phyloP scores from a whole-genome alignment of 352 stramenopile species.

The Globisporangium ultimum region DNA sequence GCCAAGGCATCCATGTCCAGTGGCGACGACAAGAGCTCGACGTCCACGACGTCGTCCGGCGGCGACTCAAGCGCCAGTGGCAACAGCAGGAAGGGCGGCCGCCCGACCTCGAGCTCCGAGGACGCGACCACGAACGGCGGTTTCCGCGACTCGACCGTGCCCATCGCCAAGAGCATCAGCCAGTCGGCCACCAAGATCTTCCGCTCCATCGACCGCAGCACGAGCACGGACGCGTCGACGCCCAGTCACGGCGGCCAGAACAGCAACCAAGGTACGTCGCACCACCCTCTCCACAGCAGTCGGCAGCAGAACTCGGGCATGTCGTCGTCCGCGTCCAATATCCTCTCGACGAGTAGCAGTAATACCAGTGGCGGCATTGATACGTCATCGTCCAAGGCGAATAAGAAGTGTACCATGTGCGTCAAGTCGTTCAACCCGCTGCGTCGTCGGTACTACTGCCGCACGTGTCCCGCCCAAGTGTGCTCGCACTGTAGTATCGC shows the following conservation, averaged over 20 bases:
- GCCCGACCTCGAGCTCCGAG: slow-evolving; percentile 9
- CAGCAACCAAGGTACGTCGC: neutral
- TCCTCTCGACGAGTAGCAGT: slow-evolving; percentile 9
- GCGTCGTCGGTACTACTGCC: slow-evolving; percentile 69
- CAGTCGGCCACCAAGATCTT: slow-evolving; percentile 15
- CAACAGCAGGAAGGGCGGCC: neutral
- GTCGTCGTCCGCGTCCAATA: neutral
- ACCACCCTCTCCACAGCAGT: neutral
- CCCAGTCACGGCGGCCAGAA: neutral
- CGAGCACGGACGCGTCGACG: neutral
- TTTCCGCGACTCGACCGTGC: slow-evolving; percentile 16
- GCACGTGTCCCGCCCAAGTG: slow-evolving; percentile 53
- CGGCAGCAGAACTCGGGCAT: neutral
- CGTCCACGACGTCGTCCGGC: slow-evolving; percentile 9
- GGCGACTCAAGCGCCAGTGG: neutral
- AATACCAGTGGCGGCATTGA: slow-evolving; percentile 5
- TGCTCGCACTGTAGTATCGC: slow-evolving; percentile 74
- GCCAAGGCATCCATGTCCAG: slow-evolving; percentile 4
- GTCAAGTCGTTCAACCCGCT: slow-evolving; percentile 83
- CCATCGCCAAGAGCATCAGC: slow-evolving; percentile 15
- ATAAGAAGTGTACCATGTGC: slow-evolving; percentile 71
- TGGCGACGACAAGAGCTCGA: neutral
- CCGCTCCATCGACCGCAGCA: slow-evolving; percentile 2
- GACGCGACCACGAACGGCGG: slow-evolving; percentile 2
- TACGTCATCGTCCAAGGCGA: neutral